Percentiles rank a stretch among this genome's conserved stretches.
These are phyloP conservation scores for Vigna angularis DNA, from an alignment of 306 rosid species.

Conservation along the genomic window DNA sequence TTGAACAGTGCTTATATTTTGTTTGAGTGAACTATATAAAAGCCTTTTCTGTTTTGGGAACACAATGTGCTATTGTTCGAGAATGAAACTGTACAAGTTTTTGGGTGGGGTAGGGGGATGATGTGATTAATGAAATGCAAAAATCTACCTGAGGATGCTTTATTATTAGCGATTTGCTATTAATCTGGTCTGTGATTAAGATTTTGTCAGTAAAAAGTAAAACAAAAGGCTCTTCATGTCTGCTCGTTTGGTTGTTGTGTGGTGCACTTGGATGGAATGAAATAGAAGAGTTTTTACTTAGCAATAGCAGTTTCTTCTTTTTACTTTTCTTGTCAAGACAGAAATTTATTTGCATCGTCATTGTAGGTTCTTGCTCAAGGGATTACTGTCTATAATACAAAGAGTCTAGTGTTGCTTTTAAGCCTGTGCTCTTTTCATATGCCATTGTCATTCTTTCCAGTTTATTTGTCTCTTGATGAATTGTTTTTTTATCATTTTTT, in stretches of 20 bases:
- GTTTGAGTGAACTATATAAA: constrained; percentile 6
- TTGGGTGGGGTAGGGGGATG: constrained; percentile 14
- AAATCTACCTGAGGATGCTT: constrained; percentile 9
- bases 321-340: neutral
- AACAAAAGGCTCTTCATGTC: neutral
- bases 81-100: constrained; percentile 12
- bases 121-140: constrained; percentile 2
- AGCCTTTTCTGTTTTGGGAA: neutral
- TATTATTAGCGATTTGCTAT: constrained; percentile 21
- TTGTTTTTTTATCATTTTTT: neutral
- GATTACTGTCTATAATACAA: constrained; percentile 20
- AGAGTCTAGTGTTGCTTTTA: constrained; percentile 19
- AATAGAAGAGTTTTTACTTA: neutral
- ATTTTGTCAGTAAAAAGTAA: neutral
- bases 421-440: neutral
- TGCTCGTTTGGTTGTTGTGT: constrained; percentile 6
- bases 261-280: constrained; percentile 5
- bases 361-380: neutral
- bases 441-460: neutral
- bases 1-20: neutral
- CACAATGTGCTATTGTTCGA: constrained; percentile 30
- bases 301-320: neutral
- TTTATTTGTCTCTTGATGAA: constrained; percentile 2
- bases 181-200: neutral
- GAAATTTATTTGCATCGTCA: neutral